These are phyloP conservation scores for Wallacemonas sp. DNA, from an alignment of 208 protist genomes.

Conservation along the genomic window DNA sequence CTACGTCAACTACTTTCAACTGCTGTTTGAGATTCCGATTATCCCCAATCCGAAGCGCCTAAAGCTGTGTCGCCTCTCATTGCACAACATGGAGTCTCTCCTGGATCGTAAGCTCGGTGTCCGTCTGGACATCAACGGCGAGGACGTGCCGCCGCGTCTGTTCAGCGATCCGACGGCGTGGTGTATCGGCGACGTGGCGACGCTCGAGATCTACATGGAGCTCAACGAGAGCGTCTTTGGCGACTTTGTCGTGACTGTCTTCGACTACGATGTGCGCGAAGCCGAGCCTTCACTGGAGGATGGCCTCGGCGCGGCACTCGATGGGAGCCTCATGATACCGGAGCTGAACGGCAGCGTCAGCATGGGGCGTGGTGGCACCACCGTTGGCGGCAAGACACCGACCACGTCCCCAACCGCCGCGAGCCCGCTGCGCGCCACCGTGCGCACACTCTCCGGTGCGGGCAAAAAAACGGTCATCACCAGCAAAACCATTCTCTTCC, in stretches of 20 bases:
- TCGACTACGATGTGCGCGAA: slow-evolving; percentile 45
- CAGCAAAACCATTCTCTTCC: slow-evolving; percentile 49
- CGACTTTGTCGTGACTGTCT: slow-evolving; percentile 67
- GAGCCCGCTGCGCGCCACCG: slow-evolving; percentile 9
- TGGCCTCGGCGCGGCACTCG: not conserved
- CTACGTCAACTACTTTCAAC: slow-evolving; percentile 84
- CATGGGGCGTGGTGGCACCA: not conserved
- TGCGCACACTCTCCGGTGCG: not conserved
- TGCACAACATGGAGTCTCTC: slow-evolving; percentile 61
- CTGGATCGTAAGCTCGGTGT: slow-evolving; percentile 51
- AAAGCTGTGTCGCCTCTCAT: slow-evolving; percentile 44
- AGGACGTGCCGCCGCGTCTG: slow-evolving; percentile 33
- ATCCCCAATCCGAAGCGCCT: slow-evolving; percentile 64
- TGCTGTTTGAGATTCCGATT: slow-evolving; percentile 76
- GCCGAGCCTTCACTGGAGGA: not conserved
- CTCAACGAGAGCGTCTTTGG: slow-evolving; percentile 63
- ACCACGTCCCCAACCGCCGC: not conserved
- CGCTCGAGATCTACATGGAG: slow-evolving; percentile 47
- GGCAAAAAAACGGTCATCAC: slow-evolving; percentile 25
- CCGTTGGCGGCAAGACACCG: not conserved
- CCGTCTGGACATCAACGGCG: slow-evolving; percentile 38
- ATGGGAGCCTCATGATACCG: slow-evolving; percentile 9
- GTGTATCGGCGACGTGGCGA: slow-evolving; percentile 25
- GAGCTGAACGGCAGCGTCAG: slow-evolving; percentile 13
- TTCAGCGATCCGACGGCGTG: slow-evolving; percentile 68